Base-by-base conservation (phyloP, 1,284 basidiomycete species). In the Papiliotrema laurentii region DNA sequence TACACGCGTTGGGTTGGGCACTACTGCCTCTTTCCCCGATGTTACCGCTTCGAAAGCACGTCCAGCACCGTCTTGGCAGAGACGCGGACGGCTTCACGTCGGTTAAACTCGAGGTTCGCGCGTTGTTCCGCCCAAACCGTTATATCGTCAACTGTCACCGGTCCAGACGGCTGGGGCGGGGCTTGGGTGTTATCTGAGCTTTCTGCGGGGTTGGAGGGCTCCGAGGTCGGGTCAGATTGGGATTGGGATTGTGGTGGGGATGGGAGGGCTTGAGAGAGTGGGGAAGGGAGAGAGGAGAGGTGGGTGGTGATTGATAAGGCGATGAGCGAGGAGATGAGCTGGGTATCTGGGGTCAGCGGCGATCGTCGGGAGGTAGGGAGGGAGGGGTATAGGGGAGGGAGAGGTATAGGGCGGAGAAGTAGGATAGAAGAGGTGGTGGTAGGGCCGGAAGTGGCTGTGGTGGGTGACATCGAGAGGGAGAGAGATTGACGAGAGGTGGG, bases 91-190 rank as follows among this genome's bases (percentile, higher is more conserved):
- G 42, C 57, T 35, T 66, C 63, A 22, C 49, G 36, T 18, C 51
- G 39, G 4, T 44, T 40, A 42, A 66, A 66, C 39, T 66, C 63
- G 10, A 60, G 27, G 3, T 45, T 46, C 1, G 61, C 61, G 7
- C 52, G 51, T n/a, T 51, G 39, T 39, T 63, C 63, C 3, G 56
- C 56, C 59, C 58, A 63, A 18, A 35, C 19, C 1, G 51, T 47
- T 16, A 66, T 43, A 3, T 63, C 59, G 26, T 56, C 33, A n/a
- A 31, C 25, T 19, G 6, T 33, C 16, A 4, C 11, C n/a, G 22
- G 35, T 19, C 22, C 4, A 24, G 16, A 27, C 35, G 37, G 21
- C 24, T 24, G n/a, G 38, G 18, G 34, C 5, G 30, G 9, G 6
- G 18, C 14, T 21, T 21, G 33, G 16, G 31, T 35, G 13, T 22